Evolutionary conservation across 2,329 filamentous ascomycete species (phyloP), one percentile per base, ranked within the genome.

Genomic region (Rosellinia necatrix): DNA sequence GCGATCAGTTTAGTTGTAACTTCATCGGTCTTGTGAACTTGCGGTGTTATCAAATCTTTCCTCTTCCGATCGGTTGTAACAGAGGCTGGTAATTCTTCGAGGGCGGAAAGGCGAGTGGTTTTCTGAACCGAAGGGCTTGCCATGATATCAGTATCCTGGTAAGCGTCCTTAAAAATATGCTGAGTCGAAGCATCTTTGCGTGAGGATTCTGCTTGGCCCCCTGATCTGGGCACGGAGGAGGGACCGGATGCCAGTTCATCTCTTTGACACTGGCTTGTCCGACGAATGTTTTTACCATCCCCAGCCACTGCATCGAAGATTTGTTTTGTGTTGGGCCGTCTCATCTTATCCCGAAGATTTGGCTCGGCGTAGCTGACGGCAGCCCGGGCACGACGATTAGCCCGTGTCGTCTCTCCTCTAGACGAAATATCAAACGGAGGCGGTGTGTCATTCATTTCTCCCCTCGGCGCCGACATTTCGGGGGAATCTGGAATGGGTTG

Each of bases 301-400:
- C 82, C 85, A 9, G 81, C 74, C 12, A 93, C 89, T 1, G 89
- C 90, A 70, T 92, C 89, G 30, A 88, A 83, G 8, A 92, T 73
- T 61, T 90, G 85, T 68, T 90, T 90, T 1, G 87, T 62, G 44
- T 62, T 89, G 19, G 90, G 89, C 56, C 90, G 82, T 56, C 90
- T 83, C 90, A 94, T 92, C 75, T 94, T 94, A 68, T 87, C 88
- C 59, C 88, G 82, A 37, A 94, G 77, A 66, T 89, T 93, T 1
- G 90, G 90, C 70, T 93, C 89, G 9, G 89, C 88, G 70, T 94
- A 94, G 75, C 89, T 93, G 59, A 94, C 82, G 46, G 85, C 80
- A 9, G 83, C 76, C 65, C 88, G 80, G 43, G 84, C 83, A 61
- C 90, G 82, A 62, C 90, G 79, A 64, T 86, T 88, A 19, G 84